Evolutionary conservation across 2,329 filamentous ascomycete species (phyloP).

Genomic region (Monosporascus cannonballus): DNA sequence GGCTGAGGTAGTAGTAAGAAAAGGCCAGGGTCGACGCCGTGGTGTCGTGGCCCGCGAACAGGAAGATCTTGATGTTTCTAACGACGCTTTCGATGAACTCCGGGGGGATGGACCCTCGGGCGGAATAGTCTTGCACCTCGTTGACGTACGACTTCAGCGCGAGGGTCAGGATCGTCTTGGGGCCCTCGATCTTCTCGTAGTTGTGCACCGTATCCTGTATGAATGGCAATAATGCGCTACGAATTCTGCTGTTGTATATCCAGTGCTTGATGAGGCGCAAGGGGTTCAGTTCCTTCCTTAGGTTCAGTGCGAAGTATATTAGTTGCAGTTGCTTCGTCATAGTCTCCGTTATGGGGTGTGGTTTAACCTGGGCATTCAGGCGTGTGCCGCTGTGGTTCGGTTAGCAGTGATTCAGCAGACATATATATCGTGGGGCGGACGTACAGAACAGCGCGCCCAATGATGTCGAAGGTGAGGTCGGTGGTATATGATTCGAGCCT

Average conservation of each 20-base stretch:
- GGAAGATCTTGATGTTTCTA: slow-evolving; percentile 24
- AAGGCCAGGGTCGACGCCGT: slow-evolving; percentile 23
- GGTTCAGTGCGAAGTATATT: slow-evolving; percentile 14
- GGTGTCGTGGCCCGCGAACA: slow-evolving; percentile 29
- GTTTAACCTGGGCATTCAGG: slow-evolving; percentile 11
- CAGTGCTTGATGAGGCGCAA: slow-evolving; percentile 16
- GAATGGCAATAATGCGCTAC: slow-evolving; percentile 18
- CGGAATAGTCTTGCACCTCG: slow-evolving; percentile 7
- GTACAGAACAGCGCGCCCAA: slow-evolving; percentile 24
- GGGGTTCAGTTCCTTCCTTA: slow-evolving; percentile 13
- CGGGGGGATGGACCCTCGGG: slow-evolving; percentile 7
- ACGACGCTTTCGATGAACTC: slow-evolving; percentile 17
- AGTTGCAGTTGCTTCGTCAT: slow-evolving; percentile 14
- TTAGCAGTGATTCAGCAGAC: slow-evolving; percentile 6
- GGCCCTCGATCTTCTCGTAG: slow-evolving; percentile 15
- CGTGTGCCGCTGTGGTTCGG: slow-evolving; percentile 10
- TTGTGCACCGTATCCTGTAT: slow-evolving; percentile 18
- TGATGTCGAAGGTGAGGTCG: slow-evolving; percentile 22
- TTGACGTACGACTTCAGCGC: slow-evolving; percentile 19
- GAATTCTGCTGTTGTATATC: slow-evolving; percentile 22
- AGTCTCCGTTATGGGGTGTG: slow-evolving; percentile 10
- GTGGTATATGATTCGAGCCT: slow-evolving; percentile 22
- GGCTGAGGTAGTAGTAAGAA: slow-evolving; percentile 15
- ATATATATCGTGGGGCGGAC: slow-evolving; percentile 3
- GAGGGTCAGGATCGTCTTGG: slow-evolving; percentile 24